Evolutionary conservation across 139 green algal genomes (phyloP).

Genomic region (Asterochloris erici): DNA sequence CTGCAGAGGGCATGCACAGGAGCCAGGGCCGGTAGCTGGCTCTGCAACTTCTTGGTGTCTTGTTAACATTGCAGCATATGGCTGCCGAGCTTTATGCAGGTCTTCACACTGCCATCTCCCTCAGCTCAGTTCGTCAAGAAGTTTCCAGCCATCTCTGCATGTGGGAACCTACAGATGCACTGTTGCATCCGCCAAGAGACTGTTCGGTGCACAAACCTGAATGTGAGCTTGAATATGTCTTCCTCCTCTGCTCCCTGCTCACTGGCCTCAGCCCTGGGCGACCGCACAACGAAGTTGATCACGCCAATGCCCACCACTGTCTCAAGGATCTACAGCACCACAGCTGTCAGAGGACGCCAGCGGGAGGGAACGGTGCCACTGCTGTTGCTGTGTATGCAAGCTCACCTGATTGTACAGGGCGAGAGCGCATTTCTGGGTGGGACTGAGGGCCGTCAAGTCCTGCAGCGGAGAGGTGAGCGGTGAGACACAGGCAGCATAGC

Average conservation of each 20-base stretch:
- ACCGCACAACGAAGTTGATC: constrained; percentile 27
- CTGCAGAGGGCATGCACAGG: too few relatives aligned
- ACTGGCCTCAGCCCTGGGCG: constrained; percentile 24
- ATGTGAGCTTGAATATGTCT: constrained; percentile 50
- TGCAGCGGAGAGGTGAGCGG: background rate
- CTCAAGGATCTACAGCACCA: constrained; percentile 47
- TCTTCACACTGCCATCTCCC: too few relatives aligned
- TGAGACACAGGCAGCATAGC: background rate
- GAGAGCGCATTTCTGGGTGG: constrained; percentile 34
- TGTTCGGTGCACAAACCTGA: constrained; percentile 8
- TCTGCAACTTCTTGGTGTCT: too few relatives aligned
- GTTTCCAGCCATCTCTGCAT: too few relatives aligned
- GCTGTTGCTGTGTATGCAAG: background rate
- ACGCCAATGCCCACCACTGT: constrained; percentile 50
- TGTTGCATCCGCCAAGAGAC: too few relatives aligned
- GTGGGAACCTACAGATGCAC: too few relatives aligned
- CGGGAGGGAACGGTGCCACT: background rate
- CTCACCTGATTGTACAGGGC: constrained; percentile 42
- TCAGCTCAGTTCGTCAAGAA: too few relatives aligned
- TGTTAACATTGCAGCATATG: too few relatives aligned
- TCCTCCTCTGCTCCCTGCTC: background rate
- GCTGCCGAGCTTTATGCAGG: too few relatives aligned
- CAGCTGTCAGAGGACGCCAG: background rate
- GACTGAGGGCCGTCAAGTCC: constrained; percentile 22
- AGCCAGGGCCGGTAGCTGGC: too few relatives aligned